Evolutionary conservation across 2,329 filamentous ascomycete species (phyloP), one percentile per base, ranked within the genome.

Genomic region (Xylariaceae sp.): DNA sequence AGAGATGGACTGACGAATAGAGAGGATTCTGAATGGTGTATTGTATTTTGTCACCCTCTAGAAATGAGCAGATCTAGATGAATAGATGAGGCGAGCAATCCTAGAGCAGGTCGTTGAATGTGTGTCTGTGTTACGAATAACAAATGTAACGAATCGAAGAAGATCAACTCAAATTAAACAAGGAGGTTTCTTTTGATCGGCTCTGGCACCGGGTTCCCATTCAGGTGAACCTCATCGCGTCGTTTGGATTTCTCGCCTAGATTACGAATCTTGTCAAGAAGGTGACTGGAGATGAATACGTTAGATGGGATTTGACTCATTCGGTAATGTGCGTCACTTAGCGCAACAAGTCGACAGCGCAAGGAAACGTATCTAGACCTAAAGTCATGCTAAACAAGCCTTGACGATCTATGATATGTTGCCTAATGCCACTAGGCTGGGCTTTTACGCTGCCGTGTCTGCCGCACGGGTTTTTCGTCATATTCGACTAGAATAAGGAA

Each of bases 181-280:
- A 78, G 69, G 49, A 80, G 62, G 51, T 76, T 75, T 52, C 76
- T 74, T 65, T 82, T 82, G 58, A 82, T 80, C 11, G 76, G 78
- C 33, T 74, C 68, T 1, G 78, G 76, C 1, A 75, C 65, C n/a
- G 64, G 37, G 3, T 68, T 50, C 23, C 71, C 75, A 43, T 77
- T 68, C 16, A 77, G 29, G 3, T 61, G 43, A 3, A 46, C 39
- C 12, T 74, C 71, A 21, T 75, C 69, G 14, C 67, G 65, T n/a
- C 67, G 66, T 28, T 66, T 62, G 1, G 72, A 66, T 46, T 71
- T 75, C 47, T 78, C 77, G 50, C 76, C 77, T 53, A 83, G 65
- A 11, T 69, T 73, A 56, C 79, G 80, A 56, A 85, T 78, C 59
- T 83, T 84, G 11, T 82, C 80, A 51, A 85, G 78, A n/a, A 85